These are phyloP conservation scores for Logfia minima DNA, from an alignment of 129 eudicot species.

Conservation along the genomic window DNA sequence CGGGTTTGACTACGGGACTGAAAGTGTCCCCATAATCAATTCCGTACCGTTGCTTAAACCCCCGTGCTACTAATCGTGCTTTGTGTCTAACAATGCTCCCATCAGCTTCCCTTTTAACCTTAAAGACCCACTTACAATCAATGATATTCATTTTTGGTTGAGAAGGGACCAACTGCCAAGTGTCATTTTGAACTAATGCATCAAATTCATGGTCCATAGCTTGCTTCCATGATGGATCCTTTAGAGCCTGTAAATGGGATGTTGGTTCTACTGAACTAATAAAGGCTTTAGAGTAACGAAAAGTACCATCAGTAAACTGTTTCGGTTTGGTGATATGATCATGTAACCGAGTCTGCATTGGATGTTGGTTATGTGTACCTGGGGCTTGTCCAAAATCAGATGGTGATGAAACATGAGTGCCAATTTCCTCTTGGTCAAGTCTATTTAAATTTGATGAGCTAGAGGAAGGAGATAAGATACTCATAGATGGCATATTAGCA, in stretches of 20 bases:
- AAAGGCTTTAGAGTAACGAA: not conserved
- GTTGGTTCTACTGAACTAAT: not conserved
- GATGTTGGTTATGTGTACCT: not conserved
- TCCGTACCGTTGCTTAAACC: not conserved
- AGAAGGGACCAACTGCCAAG: too few species aligned
- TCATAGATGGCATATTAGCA: not conserved
- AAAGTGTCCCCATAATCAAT: conserved; percentile 1
- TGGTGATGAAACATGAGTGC: too few species aligned
- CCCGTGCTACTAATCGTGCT: not conserved
- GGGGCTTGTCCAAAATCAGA: not conserved
- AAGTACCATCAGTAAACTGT: not conserved
- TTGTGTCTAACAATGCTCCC: not conserved
- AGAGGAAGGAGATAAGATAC: not conserved
- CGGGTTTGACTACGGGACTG: not conserved
- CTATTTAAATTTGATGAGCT: not conserved
- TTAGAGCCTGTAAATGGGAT: not conserved
- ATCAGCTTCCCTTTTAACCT: not conserved
- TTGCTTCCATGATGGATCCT: too few species aligned
- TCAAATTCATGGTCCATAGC: too few species aligned
- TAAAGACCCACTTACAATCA: too few species aligned
- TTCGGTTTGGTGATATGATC: not conserved
- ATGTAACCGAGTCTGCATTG: not conserved
- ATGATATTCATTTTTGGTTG: too few species aligned
- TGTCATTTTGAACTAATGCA: too few species aligned
- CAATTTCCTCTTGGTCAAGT: not conserved